Evolutionary conservation across 257 asterid genomes (phyloP).

Genomic region (Solanum arcanum): DNA sequence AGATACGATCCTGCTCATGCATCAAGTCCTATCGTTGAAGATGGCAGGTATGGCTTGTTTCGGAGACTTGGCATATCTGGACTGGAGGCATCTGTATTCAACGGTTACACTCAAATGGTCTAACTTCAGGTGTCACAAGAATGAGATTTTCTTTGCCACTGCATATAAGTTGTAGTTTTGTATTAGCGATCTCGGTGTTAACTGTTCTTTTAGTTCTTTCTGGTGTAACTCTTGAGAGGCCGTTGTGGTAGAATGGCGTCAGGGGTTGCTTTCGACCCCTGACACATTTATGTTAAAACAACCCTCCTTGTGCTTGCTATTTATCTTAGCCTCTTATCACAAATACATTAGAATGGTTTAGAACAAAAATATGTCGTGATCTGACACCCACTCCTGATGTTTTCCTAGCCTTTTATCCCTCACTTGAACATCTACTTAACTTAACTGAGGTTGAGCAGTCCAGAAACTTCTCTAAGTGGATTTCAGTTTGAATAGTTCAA

Average conservation of each 20-base stretch:
- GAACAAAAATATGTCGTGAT: background rate
- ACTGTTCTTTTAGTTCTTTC: background rate
- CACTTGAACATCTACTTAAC: background rate
- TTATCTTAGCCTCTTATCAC: background rate
- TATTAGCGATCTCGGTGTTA: background rate
- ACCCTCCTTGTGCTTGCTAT: background rate
- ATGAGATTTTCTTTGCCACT: background rate
- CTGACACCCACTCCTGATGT: background rate
- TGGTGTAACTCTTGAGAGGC: background rate
- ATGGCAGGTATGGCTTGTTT: slow-evolving; percentile 68
- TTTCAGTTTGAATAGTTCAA: background rate
- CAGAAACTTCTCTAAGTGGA: background rate
- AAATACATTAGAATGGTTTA: background rate
- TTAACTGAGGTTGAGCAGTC: background rate
- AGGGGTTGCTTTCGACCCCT: too few species aligned
- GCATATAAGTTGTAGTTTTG: background rate
- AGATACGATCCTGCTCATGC: slow-evolving; percentile 91
- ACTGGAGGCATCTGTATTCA: slow-evolving; percentile 61
- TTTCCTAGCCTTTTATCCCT: background rate
- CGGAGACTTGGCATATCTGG: slow-evolving; percentile 51
- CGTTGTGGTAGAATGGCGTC: background rate
- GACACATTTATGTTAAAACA: background rate
- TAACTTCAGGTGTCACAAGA: slow-evolving; percentile 64
- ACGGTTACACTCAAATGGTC: slow-evolving; percentile 96
- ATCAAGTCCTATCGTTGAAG: slow-evolving; percentile 67